Conservation (phyloP, 768 basidiomycete species). For the Gelatoporia subvermispora region DNA sequence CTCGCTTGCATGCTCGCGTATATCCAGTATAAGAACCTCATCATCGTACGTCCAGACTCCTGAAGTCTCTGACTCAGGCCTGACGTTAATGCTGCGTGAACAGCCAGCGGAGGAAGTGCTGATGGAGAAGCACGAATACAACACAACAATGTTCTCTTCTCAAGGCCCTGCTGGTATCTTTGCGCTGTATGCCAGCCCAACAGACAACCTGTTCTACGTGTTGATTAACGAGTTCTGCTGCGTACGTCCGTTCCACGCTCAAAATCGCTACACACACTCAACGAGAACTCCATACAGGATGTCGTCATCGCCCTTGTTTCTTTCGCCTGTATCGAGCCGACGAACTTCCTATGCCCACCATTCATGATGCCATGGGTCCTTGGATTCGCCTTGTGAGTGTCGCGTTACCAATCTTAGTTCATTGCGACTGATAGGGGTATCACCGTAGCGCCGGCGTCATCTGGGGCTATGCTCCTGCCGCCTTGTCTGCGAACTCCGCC, state of each 20-base stretch:
- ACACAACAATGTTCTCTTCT: slow-evolving; percentile 24
- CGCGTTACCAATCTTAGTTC: too few species aligned
- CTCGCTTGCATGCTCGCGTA: slow-evolving; percentile 59
- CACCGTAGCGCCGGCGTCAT: slow-evolving; percentile 45
- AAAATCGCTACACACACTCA: background rate
- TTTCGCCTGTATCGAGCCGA: slow-evolving; percentile 52
- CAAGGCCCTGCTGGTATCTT: slow-evolving; percentile 41
- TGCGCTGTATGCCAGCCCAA: slow-evolving; percentile 41
- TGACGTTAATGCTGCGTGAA: too few species aligned
- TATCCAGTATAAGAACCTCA: slow-evolving; percentile 51
- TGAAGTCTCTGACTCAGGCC: too few species aligned
- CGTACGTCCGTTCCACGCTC: slow-evolving; percentile 29
- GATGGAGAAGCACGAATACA: slow-evolving; percentile 16
- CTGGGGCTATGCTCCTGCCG: slow-evolving; percentile 55
- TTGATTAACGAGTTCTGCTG: slow-evolving; percentile 55
- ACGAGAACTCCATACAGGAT: slow-evolving; percentile 16
- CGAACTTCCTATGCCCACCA: slow-evolving; percentile 55
- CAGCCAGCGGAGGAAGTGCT: slow-evolving; percentile 6
- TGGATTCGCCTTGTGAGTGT: slow-evolving; percentile 54
- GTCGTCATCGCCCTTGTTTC: slow-evolving; percentile 46
- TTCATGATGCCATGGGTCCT: slow-evolving; percentile 46
- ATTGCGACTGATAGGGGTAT: background rate
- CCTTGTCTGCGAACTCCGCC: slow-evolving; percentile 60
- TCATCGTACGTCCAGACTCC: slow-evolving; percentile 31
- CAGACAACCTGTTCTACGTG: slow-evolving; percentile 39